phyloP scores from a whole-genome alignment of 2,329 filamentous ascomycete species.

The Pseudogymnoascus sp. region DNA sequence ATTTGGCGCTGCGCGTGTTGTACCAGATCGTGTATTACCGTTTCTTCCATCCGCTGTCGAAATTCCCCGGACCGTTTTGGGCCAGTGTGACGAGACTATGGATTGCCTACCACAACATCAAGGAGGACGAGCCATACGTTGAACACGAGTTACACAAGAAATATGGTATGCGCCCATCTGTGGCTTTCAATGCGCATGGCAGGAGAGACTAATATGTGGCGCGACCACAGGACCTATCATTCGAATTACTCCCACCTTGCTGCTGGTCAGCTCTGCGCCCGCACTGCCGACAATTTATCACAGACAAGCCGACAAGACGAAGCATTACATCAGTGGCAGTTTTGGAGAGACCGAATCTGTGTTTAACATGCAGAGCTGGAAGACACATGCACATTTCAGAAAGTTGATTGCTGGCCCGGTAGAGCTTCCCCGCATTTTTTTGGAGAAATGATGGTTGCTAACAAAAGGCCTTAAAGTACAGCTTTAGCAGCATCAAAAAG shows the following conservation, averaged over 20 bases:
- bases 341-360: constrained; percentile 47
- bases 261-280: constrained; percentile 44
- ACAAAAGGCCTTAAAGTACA: constrained; percentile 30
- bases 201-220: background rate
- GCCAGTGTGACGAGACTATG: constrained; percentile 45
- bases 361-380: constrained; percentile 49
- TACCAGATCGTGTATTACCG: constrained; percentile 43
- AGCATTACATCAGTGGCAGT: constrained; percentile 50
- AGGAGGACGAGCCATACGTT: constrained; percentile 36
- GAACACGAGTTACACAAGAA: constrained; percentile 37
- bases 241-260: constrained; percentile 43
- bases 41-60: constrained; percentile 43
- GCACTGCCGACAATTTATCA: constrained; percentile 49
- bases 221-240: constrained; percentile 39
- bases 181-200: background rate
- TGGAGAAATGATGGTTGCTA: constrained; percentile 13
- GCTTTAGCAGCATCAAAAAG: constrained; percentile 47
- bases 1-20: constrained; percentile 21
- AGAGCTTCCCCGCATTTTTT: constrained; percentile 17
- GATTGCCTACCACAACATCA: constrained; percentile 44
- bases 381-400: constrained; percentile 42
- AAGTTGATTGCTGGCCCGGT: constrained; percentile 44
- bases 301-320: constrained; percentile 46
- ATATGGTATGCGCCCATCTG: constrained; percentile 34
- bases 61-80: constrained; percentile 48